Evolutionary conservation across 169 alveolate genomes (phyloP), one percentile per base, ranked within the genome.

Genomic region (Cryptosporidium tyzzeri): DNA sequence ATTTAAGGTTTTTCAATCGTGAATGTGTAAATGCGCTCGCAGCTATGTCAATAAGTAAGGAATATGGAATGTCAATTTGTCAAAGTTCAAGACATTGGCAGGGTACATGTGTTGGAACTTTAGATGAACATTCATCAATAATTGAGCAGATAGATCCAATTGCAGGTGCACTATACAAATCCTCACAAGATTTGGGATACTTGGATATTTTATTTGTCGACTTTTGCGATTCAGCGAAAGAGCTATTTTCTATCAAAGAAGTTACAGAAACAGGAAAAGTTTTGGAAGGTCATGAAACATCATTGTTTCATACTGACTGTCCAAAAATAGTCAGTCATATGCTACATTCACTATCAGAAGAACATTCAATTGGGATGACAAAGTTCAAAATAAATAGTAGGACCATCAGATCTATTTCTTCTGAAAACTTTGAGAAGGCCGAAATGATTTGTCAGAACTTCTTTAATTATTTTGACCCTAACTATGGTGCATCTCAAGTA

Each of bases 11-110:
- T 65, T 80, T 80, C 55, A 80, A 80, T 80, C 73, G 89, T 21
- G 89, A 80, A 26, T 80, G 89, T 23, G 75, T 80, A 41, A 80
- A 80, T 80, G 89, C 89, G 39, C 62, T 80, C 16, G 71, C 89
- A 23, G 89, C 89, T n/a, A 80, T 80, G 41, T 59, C 80, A 6
- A 80, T 80, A 18, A 80, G 31, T 48, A 80, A 59, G 44, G 89
- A 80, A 16, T 80, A 62, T 80, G 89, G 80, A 50, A 59, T 41
- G 41, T 39, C 75, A 5, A 50, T 80, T 37, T 80, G 89, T 37
- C 89, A 80, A 65, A 65, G 68, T 62, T 80, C 89, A 21, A 80
- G 89, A n/a, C 75, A 62, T 50, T 80, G 89, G 89, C 89, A 80
- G 44, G 89, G 89, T 14, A 80, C 89, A 62, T 80, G 89, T 48